Conservation (phyloP, 169 alveolate species). For the Plasmodium vivax region DNA sequence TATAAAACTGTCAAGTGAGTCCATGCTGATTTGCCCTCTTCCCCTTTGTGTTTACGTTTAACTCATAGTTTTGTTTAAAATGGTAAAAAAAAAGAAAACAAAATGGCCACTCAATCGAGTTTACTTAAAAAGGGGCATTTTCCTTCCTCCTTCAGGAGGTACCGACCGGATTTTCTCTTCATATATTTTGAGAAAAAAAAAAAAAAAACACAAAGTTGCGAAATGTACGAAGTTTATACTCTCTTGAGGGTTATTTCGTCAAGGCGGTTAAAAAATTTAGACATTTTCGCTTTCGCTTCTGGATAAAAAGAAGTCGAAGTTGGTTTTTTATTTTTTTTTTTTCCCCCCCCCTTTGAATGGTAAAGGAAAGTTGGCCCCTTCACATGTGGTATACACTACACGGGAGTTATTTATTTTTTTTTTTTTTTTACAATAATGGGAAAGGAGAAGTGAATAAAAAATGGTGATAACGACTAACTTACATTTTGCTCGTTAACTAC, state of each 20-base stretch:
- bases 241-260: background rate
- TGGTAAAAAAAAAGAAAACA: constrained; percentile 5
- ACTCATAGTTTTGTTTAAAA: constrained; percentile 35
- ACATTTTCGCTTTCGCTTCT: background rate
- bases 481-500: background rate
- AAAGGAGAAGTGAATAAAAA: background rate
- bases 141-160: constrained; percentile 5
- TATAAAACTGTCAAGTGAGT: constrained; percentile 47
- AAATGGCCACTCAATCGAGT: background rate
- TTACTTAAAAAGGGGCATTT: background rate
- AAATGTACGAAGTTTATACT: background rate
- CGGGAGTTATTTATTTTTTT: background rate
- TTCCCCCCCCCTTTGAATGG: background rate
- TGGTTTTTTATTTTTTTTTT: background rate
- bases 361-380: background rate
- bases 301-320: background rate
- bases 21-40: constrained; percentile 37
- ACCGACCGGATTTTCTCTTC: background rate
- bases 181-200: background rate
- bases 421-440: background rate
- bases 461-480: background rate
- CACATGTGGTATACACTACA: background rate
- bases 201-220: background rate
- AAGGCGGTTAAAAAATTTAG: background rate
- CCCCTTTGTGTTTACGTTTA: constrained; percentile 5